Evolutionary conservation across 2,329 filamentous ascomycete species (phyloP).

Genomic region (Epichloe baconii): DNA sequence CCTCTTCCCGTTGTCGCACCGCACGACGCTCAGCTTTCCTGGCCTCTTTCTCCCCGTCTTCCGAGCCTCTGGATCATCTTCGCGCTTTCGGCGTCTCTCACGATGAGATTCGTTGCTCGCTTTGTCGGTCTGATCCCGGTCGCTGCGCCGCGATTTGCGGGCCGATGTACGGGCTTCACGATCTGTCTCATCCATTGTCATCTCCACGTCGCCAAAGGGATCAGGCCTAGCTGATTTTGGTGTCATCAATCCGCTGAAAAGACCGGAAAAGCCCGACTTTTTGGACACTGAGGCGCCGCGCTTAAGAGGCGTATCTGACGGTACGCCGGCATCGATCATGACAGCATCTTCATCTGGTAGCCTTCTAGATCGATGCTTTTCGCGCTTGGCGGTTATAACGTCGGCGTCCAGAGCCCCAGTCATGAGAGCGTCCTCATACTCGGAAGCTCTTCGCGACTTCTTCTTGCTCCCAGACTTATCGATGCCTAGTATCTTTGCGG

Average conservation of each 20-base stretch:
- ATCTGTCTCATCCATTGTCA: conserved; percentile 38
- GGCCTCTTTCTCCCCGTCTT: conserved; percentile 43
- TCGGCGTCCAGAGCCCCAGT: conserved; percentile 28
- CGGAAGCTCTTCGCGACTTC: conserved; percentile 32
- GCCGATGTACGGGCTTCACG: conserved; percentile 49
- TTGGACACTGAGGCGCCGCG: conserved; percentile 28
- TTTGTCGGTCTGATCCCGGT: conserved; percentile 29
- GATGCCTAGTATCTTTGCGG: conserved; percentile 61
- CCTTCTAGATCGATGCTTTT: conserved; percentile 21
- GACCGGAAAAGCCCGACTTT: conserved; percentile 41
- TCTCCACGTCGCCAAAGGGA: conserved; percentile 35
- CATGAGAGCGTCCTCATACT: conserved; percentile 40
- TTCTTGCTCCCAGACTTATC: conserved; percentile 28
- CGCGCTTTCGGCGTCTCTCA: conserved; percentile 40
- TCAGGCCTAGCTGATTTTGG: conserved; percentile 33
- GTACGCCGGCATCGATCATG: conserved; percentile 23
- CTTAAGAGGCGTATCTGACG: conserved; percentile 20
- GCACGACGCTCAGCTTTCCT: conserved; percentile 41
- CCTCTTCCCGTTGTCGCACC: conserved; percentile 34
- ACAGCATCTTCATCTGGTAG: conserved; percentile 26
- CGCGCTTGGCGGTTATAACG: conserved; percentile 15
- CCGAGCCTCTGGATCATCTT: conserved; percentile 41
- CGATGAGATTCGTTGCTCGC: conserved; percentile 38
- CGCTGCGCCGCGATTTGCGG: conserved; percentile 44
- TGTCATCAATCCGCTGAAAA: conserved; percentile 48